These are phyloP conservation scores for Puccinia novopanici DNA, from an alignment of 1,284 basidiomycete genomes.

Conservation along the genomic window DNA sequence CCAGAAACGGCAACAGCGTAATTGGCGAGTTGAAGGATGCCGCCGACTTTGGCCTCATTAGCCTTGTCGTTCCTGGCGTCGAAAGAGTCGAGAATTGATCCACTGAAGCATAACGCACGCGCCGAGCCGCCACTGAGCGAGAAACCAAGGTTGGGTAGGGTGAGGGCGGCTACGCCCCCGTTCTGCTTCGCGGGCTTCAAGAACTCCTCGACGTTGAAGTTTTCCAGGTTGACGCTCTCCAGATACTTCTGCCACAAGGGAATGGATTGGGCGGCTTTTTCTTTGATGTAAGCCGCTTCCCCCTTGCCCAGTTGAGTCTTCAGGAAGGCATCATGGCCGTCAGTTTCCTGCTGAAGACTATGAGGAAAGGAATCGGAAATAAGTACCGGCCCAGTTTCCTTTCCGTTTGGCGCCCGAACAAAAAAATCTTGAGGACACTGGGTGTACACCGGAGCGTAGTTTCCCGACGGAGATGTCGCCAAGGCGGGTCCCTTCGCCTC, in stretches of 20 bases:
- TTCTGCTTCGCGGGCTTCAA: conserved; percentile 7
- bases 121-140: conserved; percentile 39
- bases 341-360: neutral
- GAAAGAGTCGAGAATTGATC: conserved; percentile 40
- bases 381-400: neutral
- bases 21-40: conserved; percentile 35
- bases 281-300: conserved; percentile 28
- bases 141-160: conserved; percentile 40
- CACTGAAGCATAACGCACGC: conserved; percentile 34
- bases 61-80: conserved; percentile 36
- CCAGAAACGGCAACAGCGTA: conserved; percentile 44
- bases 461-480: conserved; percentile 24
- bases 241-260: conserved; percentile 42
- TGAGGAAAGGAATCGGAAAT: too few species aligned
- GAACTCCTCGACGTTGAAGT: conserved; percentile 38
- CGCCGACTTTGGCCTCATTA: conserved; percentile 36
- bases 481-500: conserved; percentile 39
- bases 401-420: conserved; percentile 14
- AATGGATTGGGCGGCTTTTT: conserved; percentile 43
- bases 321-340: too few species aligned
- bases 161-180: conserved; percentile 24
- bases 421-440: conserved; percentile 29
- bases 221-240: conserved; percentile 1
- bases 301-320: conserved; percentile 13
- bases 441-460: conserved; percentile 34